Evolutionary conservation across 2,329 filamentous ascomycete genomes (phyloP).

Genomic region (Aspergillus viridinutans): DNA sequence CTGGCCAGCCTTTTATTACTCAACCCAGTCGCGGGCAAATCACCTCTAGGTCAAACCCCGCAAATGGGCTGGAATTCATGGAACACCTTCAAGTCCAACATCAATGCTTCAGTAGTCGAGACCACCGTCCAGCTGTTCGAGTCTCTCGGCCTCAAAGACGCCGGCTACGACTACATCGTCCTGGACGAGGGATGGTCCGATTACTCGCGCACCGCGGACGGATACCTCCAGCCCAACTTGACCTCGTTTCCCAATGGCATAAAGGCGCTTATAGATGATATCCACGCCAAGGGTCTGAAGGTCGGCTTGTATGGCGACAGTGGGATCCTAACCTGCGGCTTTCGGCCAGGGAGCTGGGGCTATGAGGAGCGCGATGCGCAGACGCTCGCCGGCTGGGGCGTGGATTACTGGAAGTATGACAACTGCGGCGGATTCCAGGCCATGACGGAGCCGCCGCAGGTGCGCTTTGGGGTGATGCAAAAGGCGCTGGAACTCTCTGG

Average conservation of each 20-base stretch:
- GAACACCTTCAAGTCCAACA: slow-evolving; percentile 8
- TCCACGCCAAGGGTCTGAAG: not conserved
- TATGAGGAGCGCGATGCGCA: slow-evolving; percentile 53
- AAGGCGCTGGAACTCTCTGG: slow-evolving; percentile 42
- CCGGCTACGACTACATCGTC: slow-evolving; percentile 31
- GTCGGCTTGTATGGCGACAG: slow-evolving; percentile 44
- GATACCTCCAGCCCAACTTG: slow-evolving; percentile 31
- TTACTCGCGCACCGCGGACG: slow-evolving; percentile 12
- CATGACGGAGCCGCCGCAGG: slow-evolving; percentile 29
- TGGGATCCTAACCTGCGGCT: slow-evolving; percentile 31
- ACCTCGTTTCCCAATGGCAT: slow-evolving; percentile 45
- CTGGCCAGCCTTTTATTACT: not conserved
- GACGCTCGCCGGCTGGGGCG: slow-evolving; percentile 52
- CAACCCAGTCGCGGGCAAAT: not conserved
- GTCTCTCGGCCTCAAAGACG: slow-evolving; percentile 4
- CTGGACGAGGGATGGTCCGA: slow-evolving; percentile 40
- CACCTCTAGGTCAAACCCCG: not conserved
- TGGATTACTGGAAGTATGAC: slow-evolving; percentile 55
- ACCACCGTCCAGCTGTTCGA: not conserved
- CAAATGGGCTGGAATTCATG: slow-evolving; percentile 9
- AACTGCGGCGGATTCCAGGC: slow-evolving; percentile 41
- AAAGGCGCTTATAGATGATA: not conserved
- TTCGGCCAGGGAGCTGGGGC: slow-evolving; percentile 45
- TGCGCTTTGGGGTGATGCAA: slow-evolving; percentile 42
- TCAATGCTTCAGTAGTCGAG: slow-evolving; percentile 1